Percentiles rank a stretch among this genome's conserved stretches.
Conservation (phyloP, 139 green algal species). For the Mesotaenium endlicherianum region DNA sequence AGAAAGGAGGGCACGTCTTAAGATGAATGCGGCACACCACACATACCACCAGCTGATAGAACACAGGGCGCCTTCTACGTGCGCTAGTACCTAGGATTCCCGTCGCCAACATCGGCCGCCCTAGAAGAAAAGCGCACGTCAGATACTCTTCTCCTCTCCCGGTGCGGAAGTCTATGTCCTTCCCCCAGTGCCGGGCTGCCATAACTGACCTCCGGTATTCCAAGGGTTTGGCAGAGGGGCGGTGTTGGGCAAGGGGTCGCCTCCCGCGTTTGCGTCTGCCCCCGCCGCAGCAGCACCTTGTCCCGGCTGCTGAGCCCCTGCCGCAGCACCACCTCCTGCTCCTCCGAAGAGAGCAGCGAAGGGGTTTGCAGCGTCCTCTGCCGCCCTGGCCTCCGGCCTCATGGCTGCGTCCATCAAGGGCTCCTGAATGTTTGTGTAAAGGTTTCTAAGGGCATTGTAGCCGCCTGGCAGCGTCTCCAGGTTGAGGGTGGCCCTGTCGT, state of each 20-base stretch:
- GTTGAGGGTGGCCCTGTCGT: slow-evolving; percentile 80
- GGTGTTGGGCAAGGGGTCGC: slow-evolving; percentile 65
- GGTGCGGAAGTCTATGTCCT: too few relatives aligned
- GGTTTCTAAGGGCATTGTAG: slow-evolving; percentile 89
- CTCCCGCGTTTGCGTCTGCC: slow-evolving; percentile 8
- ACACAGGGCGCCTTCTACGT: too few relatives aligned
- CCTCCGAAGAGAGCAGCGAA: slow-evolving; percentile 61
- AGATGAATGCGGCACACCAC: too few relatives aligned
- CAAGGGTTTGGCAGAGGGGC: slow-evolving; percentile 95
- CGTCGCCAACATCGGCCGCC: too few relatives aligned
- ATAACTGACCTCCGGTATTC: slow-evolving; percentile 54
- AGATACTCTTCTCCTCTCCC: too few relatives aligned
- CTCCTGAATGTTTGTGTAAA: slow-evolving; percentile 87
- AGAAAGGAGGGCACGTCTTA: too few relatives aligned
- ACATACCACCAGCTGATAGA: too few relatives aligned
- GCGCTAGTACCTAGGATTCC: too few relatives aligned
- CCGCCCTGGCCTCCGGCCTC: neutral
- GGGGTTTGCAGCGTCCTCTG: slow-evolving; percentile 58
- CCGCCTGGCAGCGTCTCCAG: slow-evolving; percentile 91
- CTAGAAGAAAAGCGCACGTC: too few relatives aligned
- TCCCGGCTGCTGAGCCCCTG: neutral
- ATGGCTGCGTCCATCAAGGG: slow-evolving; percentile 76
- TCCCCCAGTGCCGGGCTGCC: too few relatives aligned
- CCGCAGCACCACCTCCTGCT: neutral
- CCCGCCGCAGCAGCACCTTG: neutral